Evolutionary conservation across 192 early-diverging fungal genomes (phyloP).

Genomic region (Dissophora globulifera): DNA sequence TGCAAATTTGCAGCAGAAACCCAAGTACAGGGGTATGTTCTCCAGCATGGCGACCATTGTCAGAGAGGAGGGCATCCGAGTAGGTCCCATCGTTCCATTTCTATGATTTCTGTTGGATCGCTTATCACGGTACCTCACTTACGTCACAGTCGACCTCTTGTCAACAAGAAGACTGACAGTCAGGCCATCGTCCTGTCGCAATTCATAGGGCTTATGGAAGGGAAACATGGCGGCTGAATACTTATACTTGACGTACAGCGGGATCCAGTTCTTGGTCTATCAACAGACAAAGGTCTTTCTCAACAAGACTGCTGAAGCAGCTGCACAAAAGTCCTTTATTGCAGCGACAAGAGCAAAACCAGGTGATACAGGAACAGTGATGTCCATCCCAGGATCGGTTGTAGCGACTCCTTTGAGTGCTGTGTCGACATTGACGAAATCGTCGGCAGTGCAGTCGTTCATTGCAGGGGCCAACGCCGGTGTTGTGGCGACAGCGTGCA

Average conservation of each 20-base stretch:
- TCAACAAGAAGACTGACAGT: too few relatives aligned
- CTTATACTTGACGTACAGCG: slow-evolving; percentile 91
- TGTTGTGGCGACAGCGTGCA: slow-evolving; percentile 76
- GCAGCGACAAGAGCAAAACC: background rate
- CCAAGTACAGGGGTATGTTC: slow-evolving; percentile 73
- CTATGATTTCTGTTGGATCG: too few relatives aligned
- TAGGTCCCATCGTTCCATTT: slow-evolving; percentile 34
- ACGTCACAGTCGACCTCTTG: too few relatives aligned
- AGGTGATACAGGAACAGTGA: background rate
- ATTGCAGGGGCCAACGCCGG: slow-evolving; percentile 83
- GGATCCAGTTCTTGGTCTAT: slow-evolving; percentile 86
- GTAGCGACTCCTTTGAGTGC: slow-evolving; percentile 10
- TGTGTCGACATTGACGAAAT: slow-evolving; percentile 34
- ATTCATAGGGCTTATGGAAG: slow-evolving; percentile 82
- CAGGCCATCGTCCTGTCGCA: background rate
- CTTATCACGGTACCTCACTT: too few relatives aligned
- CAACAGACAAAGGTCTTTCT: slow-evolving; percentile 63
- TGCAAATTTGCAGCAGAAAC: slow-evolving; percentile 12
- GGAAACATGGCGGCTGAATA: slow-evolving; percentile 95
- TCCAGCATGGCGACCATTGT: slow-evolving; percentile 75
- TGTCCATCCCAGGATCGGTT: background rate
- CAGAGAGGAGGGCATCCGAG: slow-evolving; percentile 82
- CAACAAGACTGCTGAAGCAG: slow-evolving; percentile 23
- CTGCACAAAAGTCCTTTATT: slow-evolving; percentile 14
- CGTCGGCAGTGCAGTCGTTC: slow-evolving; percentile 64